Percentiles rank a stretch among this genome's conserved stretches.
phyloP scores from a whole-genome alignment of 106 monocot species.

The Alisma plantagoaquatica region DNA sequence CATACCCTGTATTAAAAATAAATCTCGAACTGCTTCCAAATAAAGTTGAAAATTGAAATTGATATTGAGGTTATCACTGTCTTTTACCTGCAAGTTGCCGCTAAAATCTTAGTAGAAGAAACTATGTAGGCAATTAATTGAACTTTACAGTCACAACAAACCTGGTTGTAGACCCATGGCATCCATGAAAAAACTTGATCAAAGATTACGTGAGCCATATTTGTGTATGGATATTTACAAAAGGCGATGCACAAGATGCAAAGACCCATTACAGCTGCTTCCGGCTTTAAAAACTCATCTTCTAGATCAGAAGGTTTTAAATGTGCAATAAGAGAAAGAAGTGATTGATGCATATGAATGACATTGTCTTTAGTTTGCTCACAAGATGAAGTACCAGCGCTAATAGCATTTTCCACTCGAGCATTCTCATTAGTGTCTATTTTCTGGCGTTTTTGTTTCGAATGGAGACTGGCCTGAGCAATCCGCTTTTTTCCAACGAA shows the following conservation, averaged over 20 bases:
- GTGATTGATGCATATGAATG: slow-evolving; percentile 21
- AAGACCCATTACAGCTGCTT: slow-evolving; percentile 41
- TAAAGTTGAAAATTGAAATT: slow-evolving; percentile 42
- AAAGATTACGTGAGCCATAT: slow-evolving; percentile 39
- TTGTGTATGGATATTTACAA: slow-evolving; percentile 24
- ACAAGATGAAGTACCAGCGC: slow-evolving; percentile 6
- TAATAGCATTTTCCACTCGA: slow-evolving; percentile 4
- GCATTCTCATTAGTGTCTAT: slow-evolving; percentile 7
- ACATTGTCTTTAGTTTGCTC: slow-evolving; percentile 24
- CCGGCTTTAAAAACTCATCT: slow-evolving; percentile 27
- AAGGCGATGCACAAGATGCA: slow-evolving; percentile 58
- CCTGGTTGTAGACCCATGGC: slow-evolving; percentile 80
- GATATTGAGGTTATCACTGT: slow-evolving; percentile 8
- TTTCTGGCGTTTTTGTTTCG: slow-evolving; percentile 47
- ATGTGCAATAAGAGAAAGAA: slow-evolving; percentile 33
- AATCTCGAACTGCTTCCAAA: slow-evolving; percentile 68
- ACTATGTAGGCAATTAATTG: slow-evolving; percentile 1
- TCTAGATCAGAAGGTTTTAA: slow-evolving; percentile 22
- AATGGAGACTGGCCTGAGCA: slow-evolving; percentile 10
- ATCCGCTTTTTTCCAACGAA: slow-evolving; percentile 53
- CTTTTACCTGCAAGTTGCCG: slow-evolving; percentile 31
- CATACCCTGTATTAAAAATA: slow-evolving; percentile 58
- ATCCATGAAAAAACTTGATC: slow-evolving; percentile 64
- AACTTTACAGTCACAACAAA: slow-evolving; percentile 5
- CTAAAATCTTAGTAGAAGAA: neutral